Conservation (phyloP, 1,284 basidiomycete genomes). For the Puccinia horiana region DNA sequence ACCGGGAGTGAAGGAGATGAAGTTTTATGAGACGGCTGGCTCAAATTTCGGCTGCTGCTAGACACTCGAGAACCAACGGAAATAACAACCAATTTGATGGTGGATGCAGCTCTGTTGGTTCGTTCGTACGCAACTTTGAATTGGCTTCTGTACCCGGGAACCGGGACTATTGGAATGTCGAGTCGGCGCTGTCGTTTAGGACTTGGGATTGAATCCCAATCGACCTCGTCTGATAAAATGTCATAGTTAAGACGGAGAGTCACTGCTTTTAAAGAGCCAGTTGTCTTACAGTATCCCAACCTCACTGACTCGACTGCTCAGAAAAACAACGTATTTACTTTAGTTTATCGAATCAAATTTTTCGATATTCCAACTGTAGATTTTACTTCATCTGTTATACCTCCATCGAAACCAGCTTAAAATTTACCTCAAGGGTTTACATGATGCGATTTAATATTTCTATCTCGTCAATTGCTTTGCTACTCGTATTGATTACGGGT, state of each 20-base stretch:
- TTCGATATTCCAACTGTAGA: neutral
- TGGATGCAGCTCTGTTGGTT: too few species aligned
- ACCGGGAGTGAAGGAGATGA: neutral
- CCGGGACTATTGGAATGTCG: too few species aligned
- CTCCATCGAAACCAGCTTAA: neutral
- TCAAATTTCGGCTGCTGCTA: neutral
- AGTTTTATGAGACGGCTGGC: neutral
- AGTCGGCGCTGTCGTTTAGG: too few species aligned
- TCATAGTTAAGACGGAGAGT: neutral
- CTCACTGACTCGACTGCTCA: neutral
- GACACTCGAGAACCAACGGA: too few species aligned
- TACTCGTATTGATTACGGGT: neutral
- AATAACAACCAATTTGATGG: too few species aligned
- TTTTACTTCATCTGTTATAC: neutral
- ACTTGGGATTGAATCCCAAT: neutral
- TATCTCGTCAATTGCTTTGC: neutral
- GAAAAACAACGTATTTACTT: neutral
- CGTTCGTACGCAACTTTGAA: too few species aligned
- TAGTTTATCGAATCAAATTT: neutral
- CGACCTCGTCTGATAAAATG: neutral
- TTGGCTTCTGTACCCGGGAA: too few species aligned
- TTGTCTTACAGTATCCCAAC: neutral
- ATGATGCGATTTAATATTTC: neutral
- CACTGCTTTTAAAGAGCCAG: neutral
- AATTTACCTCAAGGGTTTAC: neutral